Percentiles rank a stretch among this genome's conserved stretches.
Evolutionary conservation across 2,329 filamentous ascomycete species (phyloP).

Genomic region (Colletotrichum sp.): DNA sequence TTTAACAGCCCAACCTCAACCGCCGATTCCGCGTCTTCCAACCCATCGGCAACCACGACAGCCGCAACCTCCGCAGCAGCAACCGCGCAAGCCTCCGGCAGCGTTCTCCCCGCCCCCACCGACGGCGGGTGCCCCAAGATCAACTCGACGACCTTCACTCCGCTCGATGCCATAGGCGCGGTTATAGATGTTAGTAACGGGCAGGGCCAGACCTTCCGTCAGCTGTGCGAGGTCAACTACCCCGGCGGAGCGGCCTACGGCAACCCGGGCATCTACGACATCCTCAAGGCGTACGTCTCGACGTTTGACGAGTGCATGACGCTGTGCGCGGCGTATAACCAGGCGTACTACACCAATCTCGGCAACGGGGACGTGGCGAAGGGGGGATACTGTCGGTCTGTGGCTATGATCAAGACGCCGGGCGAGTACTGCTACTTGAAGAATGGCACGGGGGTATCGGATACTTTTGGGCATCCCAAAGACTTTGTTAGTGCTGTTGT

Average conservation of each 20-base stretch:
- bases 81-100: not conserved
- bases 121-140: slow-evolving; percentile 24
- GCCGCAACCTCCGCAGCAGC: not conserved
- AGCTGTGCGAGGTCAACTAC: slow-evolving; percentile 24
- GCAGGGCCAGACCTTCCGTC: slow-evolving; percentile 13
- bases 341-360: not conserved
- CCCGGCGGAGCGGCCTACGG: slow-evolving; percentile 10
- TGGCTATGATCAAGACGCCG: slow-evolving; percentile 22
- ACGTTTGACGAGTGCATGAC: slow-evolving; percentile 25
- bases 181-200: not conserved
- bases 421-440: slow-evolving; percentile 27
- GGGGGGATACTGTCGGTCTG: slow-evolving; percentile 17
- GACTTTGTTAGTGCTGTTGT: slow-evolving; percentile 19
- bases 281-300: slow-evolving; percentile 23
- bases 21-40: not conserved
- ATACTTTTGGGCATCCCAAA: slow-evolving; percentile 10
- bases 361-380: not conserved
- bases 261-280: slow-evolving; percentile 22
- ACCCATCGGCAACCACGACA: not conserved
- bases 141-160: slow-evolving; percentile 21
- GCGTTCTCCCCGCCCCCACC: slow-evolving; percentile 14
- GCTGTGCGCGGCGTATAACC: slow-evolving; percentile 23
- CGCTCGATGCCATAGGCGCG: slow-evolving; percentile 7
- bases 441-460: slow-evolving; percentile 23
- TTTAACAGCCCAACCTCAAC: not conserved